These are phyloP conservation scores for Darksidea phi DNA, from an alignment of 495 filamentous ascomycete species.

Conservation along the genomic window DNA sequence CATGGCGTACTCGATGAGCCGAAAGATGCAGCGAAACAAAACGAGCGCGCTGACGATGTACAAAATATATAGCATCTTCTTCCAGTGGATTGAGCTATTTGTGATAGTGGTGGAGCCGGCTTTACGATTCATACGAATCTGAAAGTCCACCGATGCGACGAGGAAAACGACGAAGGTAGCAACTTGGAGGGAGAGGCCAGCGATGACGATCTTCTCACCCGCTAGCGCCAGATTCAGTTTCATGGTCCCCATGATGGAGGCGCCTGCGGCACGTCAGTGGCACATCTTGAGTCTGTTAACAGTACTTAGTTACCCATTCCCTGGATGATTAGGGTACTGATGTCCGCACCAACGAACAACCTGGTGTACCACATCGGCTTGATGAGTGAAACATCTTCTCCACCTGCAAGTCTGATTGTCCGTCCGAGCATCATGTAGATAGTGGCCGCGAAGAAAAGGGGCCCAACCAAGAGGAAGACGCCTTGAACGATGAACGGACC, in stretches of 20 bases:
- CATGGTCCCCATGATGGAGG: slow-evolving; percentile 26
- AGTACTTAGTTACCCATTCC: slow-evolving; percentile 19
- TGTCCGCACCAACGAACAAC: slow-evolving; percentile 41
- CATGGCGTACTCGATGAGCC: slow-evolving; percentile 31
- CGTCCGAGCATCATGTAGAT: slow-evolving; percentile 47
- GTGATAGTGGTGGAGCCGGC: slow-evolving; percentile 16
- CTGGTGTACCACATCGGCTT: slow-evolving; percentile 37
- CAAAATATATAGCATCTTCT: slow-evolving; percentile 48
- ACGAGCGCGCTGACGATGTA: slow-evolving; percentile 27
- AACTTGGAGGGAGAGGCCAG: slow-evolving; percentile 38
- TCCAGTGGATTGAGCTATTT: slow-evolving; percentile 50
- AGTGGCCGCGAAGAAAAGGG: slow-evolving; percentile 40
- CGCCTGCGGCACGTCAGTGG: slow-evolving; percentile 5
- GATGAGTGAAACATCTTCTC: slow-evolving; percentile 38
- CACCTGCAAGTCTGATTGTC: slow-evolving; percentile 32
- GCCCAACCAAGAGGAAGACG: slow-evolving; percentile 38
- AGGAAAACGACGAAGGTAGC: slow-evolving; percentile 39
- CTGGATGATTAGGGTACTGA: slow-evolving; percentile 37
- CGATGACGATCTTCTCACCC: slow-evolving; percentile 39
- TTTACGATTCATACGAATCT: slow-evolving; percentile 29
- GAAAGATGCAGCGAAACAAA: slow-evolving; percentile 20
- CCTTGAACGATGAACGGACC: slow-evolving; percentile 40
- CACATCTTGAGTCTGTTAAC: not conserved
- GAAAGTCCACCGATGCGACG: slow-evolving; percentile 28
- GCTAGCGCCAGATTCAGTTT: slow-evolving; percentile 20